Percentiles rank a stretch among this genome's conserved stretches.
phyloP scores from a whole-genome alignment of 1,139 yeast genomes.

The Yamadazyma diospyri region DNA sequence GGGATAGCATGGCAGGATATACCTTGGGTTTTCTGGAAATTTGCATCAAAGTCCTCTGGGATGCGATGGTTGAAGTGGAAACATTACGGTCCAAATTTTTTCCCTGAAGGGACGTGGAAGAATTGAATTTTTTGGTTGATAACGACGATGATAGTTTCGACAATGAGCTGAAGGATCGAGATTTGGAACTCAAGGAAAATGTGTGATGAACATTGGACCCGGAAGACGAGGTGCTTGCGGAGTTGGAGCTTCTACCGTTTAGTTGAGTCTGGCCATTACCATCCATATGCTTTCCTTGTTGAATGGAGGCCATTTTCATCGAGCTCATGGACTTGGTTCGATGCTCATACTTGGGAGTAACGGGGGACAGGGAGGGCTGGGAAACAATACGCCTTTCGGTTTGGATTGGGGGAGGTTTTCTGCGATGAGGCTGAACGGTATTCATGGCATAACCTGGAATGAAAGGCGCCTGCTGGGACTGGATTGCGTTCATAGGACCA shows the following conservation, averaged over 20 bases:
- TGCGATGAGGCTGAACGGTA: conserved; percentile 4
- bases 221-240: conserved; percentile 11
- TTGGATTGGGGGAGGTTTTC: conserved; percentile 20
- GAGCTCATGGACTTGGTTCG: conserved; percentile 25
- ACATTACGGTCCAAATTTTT: conserved; percentile 29
- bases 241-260: conserved; percentile 19
- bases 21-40: conserved; percentile 58
- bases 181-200: conserved; percentile 39
- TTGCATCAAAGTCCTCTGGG: conserved; percentile 28
- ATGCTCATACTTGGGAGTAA: conserved; percentile 15
- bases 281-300: conserved; percentile 16
- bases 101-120: conserved; percentile 31
- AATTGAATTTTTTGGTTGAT: conserved; percentile 39
- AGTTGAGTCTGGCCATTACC: not conserved
- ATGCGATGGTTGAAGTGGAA: conserved; percentile 28
- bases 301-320: conserved; percentile 17
- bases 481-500: conserved; percentile 6
- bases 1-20: conserved; percentile 85
- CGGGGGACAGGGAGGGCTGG: conserved; percentile 17
- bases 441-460: conserved; percentile 3
- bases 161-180: conserved; percentile 43
- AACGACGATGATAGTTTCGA: conserved; percentile 37
- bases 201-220: conserved; percentile 25
- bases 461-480: not conserved
- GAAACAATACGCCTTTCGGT: conserved; percentile 26